These are phyloP conservation scores for Curvularia sp. DNA, from an alignment of 2,329 filamentous ascomycete species.

Conservation along the genomic window DNA sequence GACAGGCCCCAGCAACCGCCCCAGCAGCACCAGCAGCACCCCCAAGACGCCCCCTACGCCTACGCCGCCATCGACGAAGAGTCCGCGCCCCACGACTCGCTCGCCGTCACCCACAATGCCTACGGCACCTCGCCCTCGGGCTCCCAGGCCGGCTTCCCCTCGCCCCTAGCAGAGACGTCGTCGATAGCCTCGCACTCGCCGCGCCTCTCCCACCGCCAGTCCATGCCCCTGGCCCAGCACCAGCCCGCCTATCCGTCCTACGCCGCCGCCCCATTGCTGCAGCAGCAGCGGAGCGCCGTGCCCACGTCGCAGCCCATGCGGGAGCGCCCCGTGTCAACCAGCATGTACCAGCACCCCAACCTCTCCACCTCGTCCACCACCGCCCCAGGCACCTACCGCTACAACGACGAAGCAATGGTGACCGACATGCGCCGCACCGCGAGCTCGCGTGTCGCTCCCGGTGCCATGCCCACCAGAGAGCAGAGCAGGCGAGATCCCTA, in stretches of 20 bases:
- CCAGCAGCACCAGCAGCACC: constrained; percentile 4
- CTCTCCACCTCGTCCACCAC: constrained; percentile 55
- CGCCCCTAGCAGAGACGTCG: constrained; percentile 36
- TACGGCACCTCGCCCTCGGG: constrained; percentile 44
- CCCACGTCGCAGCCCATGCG: constrained; percentile 40
- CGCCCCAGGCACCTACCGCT: constrained; percentile 54
- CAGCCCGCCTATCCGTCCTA: constrained; percentile 45
- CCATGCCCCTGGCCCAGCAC: constrained; percentile 53
- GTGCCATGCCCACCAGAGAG: constrained; percentile 70
- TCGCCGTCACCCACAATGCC: constrained; percentile 52
- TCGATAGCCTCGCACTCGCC: constrained; percentile 40
- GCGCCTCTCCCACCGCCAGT: constrained; percentile 52
- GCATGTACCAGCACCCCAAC: constrained; percentile 59
- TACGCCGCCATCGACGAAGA: constrained; percentile 29
- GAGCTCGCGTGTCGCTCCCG: constrained; percentile 68
- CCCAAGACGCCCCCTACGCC: constrained; percentile 28
- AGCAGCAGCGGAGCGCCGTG: constrained; percentile 37
- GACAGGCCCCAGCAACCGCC: constrained; percentile 29
- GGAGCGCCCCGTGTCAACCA: constrained; percentile 54
- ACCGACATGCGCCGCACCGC: constrained; percentile 58
- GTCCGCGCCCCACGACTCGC: constrained; percentile 39
- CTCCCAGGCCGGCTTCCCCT: constrained; percentile 34
- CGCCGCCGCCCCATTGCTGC: constrained; percentile 33
- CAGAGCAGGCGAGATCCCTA: constrained; percentile 74
- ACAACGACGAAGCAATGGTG: constrained; percentile 54